Evolutionary conservation across 2,329 filamentous ascomycete species (phyloP), one percentile per base, ranked within the genome.

Genomic region (Aspergillus sp.): DNA sequence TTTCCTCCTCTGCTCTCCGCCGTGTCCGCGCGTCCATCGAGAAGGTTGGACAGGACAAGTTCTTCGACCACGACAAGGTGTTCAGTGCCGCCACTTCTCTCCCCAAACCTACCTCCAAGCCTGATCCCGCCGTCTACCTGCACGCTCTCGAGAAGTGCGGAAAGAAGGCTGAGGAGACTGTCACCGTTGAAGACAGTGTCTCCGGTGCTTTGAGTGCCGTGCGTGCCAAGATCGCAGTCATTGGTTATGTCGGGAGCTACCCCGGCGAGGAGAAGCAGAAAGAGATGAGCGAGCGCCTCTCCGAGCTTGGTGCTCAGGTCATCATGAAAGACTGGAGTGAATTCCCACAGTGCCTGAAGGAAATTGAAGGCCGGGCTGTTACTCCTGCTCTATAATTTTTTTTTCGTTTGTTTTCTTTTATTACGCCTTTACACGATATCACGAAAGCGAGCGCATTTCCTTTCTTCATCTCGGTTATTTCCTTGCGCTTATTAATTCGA

Each of bases 151-250:
- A 91, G 76, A 79, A 85, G 71, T 82, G 96, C 52, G 88, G 88
- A 61, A 89, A 89, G 77, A 84, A 83, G 68, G 80, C 90, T 2
- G 79, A 80, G 47, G 88, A 96, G 80, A 87, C 84, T 64, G 82
- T 96, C 33, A 90, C 92, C 23, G 85, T 96, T 58, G 92, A 96
- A 81, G 92, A 96, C 80, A 91, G 87, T 81, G 91, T 90, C 83
- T 91, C 88, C 66, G 92, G 92, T 61, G 90, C 90, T 44, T 84
- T 89, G 57, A 91, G 90, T 64, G 89, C 87, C 58, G 86, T 87
- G 68, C 84, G 90, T 59, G 92, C 92, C 17, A 86, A 86, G 50
- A 95, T 96, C 70, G 88, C 86, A 61, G 86, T 89, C 62, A 86
- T 96, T 67, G 92, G 88, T 55, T 96, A 96, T 75, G 89, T 95